Percentiles rank a stretch among this genome's conserved stretches.
Evolutionary conservation across 2,329 filamentous ascomycete species (phyloP).

Genomic region (Macroventuria anomochaeta): DNA sequence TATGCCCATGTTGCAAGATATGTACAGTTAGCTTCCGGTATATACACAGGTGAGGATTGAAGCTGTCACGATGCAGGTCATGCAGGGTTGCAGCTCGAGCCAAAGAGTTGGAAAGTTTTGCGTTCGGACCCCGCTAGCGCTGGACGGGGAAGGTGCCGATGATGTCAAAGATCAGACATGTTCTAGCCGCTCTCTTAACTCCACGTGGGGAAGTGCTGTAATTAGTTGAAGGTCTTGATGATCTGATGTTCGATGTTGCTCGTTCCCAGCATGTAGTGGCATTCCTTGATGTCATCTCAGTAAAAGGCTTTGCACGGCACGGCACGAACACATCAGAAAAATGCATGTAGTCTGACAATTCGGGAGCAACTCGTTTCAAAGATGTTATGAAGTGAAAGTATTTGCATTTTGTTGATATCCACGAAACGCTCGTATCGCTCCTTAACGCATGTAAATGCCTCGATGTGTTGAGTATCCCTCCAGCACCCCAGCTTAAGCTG

Average conservation of each 20-base stretch:
- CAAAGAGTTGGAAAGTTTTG: slow-evolving; percentile 30
- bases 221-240: background rate
- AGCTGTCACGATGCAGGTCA: slow-evolving; percentile 17
- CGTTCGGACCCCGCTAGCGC: slow-evolving; percentile 29
- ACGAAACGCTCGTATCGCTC: slow-evolving; percentile 33
- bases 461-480: background rate
- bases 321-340: background rate
- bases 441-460: slow-evolving; percentile 30
- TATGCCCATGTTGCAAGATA: slow-evolving; percentile 66
- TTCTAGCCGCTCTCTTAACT: background rate
- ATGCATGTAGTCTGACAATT: background rate
- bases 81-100: slow-evolving; percentile 29
- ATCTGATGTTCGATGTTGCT: background rate
- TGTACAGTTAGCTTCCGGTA: slow-evolving; percentile 2
- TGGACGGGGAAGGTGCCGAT: slow-evolving; percentile 19
- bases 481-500: background rate
- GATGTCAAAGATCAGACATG: slow-evolving; percentile 26
- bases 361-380: slow-evolving; percentile 1
- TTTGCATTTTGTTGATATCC: slow-evolving; percentile 5
- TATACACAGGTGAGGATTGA: slow-evolving; percentile 15
- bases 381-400: background rate
- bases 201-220: slow-evolving; percentile 10
- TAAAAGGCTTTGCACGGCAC: too few species aligned
- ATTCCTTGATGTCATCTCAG: too few species aligned
- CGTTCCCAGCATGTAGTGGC: too few species aligned